Evolutionary conservation across 306 rosid genomes (phyloP).

Genomic region (Prunus davidiana): DNA sequence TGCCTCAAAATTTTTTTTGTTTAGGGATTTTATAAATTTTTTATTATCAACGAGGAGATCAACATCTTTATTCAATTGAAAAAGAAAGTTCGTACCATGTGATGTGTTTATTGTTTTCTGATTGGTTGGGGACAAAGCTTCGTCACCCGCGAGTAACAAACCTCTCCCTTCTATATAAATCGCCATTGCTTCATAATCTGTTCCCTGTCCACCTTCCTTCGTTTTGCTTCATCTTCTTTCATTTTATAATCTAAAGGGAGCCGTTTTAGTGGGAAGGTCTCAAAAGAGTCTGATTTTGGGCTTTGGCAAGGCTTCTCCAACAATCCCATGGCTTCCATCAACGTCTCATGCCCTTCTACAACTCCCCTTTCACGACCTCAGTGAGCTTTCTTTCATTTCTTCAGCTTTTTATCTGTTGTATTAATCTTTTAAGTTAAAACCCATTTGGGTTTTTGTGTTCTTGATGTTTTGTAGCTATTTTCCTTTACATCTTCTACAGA

Average conservation of each 20-base stretch:
- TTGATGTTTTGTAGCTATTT: background rate
- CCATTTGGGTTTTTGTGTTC: constrained; percentile 21
- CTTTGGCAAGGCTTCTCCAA: background rate
- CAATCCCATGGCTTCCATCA: constrained; percentile 54
- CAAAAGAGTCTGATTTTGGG: background rate
- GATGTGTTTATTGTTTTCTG: background rate
- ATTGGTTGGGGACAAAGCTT: background rate
- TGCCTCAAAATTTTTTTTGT: too few species aligned
- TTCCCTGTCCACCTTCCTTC: constrained; percentile 1
- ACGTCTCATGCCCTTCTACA: constrained; percentile 55
- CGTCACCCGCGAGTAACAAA: constrained; percentile 6
- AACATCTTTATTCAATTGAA: too few species aligned
- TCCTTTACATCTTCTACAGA: background rate
- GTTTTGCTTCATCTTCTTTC: background rate
- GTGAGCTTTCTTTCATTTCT: constrained; percentile 25
- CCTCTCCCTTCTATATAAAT: background rate
- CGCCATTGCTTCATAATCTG: constrained; percentile 28
- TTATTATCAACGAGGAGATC: too few species aligned
- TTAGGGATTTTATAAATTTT: too few species aligned
- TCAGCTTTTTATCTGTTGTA: background rate
- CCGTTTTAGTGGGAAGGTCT: constrained; percentile 10
- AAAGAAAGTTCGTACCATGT: too few species aligned
- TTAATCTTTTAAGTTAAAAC: background rate
- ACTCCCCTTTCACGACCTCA: constrained; percentile 41
- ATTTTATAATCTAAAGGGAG: background rate